Evolutionary conservation across 1,284 basidiomycete species (phyloP), one percentile per base, ranked within the genome.

Genomic region (Leccinum pachyderme): DNA sequence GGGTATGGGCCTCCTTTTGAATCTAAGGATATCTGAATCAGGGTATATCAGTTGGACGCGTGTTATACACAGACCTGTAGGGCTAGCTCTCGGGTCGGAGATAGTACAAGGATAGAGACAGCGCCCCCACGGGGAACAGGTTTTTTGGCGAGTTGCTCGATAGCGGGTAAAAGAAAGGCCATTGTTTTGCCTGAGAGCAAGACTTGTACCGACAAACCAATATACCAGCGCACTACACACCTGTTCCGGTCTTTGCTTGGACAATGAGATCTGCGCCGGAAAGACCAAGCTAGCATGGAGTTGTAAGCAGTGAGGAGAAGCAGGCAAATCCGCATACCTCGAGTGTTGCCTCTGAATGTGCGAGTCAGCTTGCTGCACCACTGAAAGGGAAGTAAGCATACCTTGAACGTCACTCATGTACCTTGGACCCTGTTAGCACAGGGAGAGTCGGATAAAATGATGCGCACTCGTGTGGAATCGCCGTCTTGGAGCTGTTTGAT

Each of bases 71-170:
- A 72, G 25, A 94, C 84, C 73, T 96, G 93, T 18, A 95, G 75
- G 0, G 93, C 93, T 13, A 97, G 76, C 69, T 97, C 94, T 59
- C 94, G 84, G 0, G 95, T 97, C 0, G 94, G 94, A 22, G 91
- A 86, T 8, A 97, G 75, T 31, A 97, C 83, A 22, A 97, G 82
- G 35, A 78, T 69, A 1, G 75, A 76, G 9, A 76, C 70, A 1
- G 65, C 51, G 4, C 62, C 55, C 3, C 28, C 44, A 15, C 52
- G 64, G 18, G 67, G 41, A 8, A 53, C 44, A 12, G 58, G 47
- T 37, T 59, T 68, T 59, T 72, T 67, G 28, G 65, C 61, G 8
- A 96, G 80, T n/a, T 84, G 82, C 61, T 94, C 89, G 13, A 96
- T 80, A 6, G 95, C 80, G 4, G 94, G 94, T 4, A 96, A 80